Base-by-base conservation (phyloP, 2,329 filamentous ascomycete genomes). In the Colletotrichum camelliae region DNA sequence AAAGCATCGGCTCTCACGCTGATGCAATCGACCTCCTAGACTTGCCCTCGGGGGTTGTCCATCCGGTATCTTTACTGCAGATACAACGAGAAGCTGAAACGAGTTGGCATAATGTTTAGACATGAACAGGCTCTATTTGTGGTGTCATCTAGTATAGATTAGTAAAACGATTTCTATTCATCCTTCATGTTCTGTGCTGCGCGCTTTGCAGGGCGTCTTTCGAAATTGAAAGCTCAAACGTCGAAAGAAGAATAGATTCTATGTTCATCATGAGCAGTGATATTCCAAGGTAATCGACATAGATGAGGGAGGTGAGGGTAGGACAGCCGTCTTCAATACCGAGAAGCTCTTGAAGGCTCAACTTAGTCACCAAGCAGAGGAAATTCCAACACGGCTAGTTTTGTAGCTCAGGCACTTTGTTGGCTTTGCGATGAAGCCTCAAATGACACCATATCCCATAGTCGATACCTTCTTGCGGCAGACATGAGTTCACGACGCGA, bases 1-100 rank as follows among this genome's bases (percentile, higher is more conserved):
- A 31, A 64, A 39, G 18, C 9, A n/a, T 64, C 31, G 39, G 33
- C 39, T 70, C 71, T 70, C 71, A 64, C 27, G 24, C 57, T 31
- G 55, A 70, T 43, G 57, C 66, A 15, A 58, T 73, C 1, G 24
- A 70, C 12, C 66, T 31, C 9, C n/a, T 70, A 18, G 15, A 64
- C 24, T 43, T 70, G 29, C 57, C 66, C 21, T 35, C n/a, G 16
- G 66, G 8, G 7, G 66, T 37, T 48, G 57, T 73, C 2, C n/a
- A 64, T 33, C 66, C 31, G 1, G 24, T 70, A 27, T 73, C 71
- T 35, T 43, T 70, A 18, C 16, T 21, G 7, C 39, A 70, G 57
- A 43, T 73, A 39, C 65, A 12, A 24, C 64, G 43, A 16, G 71
- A 58, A 69, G 5, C 4, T 21, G 10, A 7, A 18, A 61, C 37